phyloP scores from a whole-genome alignment of 2,329 filamentous ascomycete genomes.

The Exophiala sp. region DNA sequence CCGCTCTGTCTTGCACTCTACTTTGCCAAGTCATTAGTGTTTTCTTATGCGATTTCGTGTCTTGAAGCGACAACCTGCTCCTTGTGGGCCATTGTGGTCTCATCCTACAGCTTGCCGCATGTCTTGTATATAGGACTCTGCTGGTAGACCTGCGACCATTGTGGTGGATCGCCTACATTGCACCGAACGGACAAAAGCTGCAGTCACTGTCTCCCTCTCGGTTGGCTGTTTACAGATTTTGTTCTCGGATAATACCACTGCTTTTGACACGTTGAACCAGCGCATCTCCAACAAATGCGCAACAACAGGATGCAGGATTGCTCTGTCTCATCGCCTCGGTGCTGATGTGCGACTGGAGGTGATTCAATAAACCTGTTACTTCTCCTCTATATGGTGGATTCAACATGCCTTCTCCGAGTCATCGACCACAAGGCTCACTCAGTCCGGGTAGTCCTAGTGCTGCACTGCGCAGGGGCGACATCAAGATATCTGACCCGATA shows the following conservation, averaged over 20 bases:
- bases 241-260: no score
- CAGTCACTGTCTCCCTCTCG: neutral
- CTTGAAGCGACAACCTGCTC: neutral
- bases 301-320: constrained; percentile 12
- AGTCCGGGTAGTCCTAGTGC: constrained; percentile 18
- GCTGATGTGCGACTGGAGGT: constrained; percentile 6
- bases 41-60: neutral
- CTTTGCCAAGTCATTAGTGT: neutral
- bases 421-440: constrained; percentile 11
- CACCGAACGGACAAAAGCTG: neutral
- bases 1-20: no score
- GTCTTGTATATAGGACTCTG: neutral
- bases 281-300: neutral
- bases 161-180: neutral
- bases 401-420: constrained; percentile 20
- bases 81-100: neutral
- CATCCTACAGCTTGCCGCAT: neutral
- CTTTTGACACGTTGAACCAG: neutral
- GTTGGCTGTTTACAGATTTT: constrained; percentile 1
- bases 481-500: constrained; percentile 33
- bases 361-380: neutral
- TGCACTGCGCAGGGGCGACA: constrained; percentile 29
- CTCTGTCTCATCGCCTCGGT: neutral
- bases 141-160: neutral
- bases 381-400: neutral